Percentiles rank a stretch among this genome's conserved stretches.
These are phyloP conservation scores for Nepenthes gracilis DNA, from an alignment of 148 eudicot species.

Conservation along the genomic window DNA sequence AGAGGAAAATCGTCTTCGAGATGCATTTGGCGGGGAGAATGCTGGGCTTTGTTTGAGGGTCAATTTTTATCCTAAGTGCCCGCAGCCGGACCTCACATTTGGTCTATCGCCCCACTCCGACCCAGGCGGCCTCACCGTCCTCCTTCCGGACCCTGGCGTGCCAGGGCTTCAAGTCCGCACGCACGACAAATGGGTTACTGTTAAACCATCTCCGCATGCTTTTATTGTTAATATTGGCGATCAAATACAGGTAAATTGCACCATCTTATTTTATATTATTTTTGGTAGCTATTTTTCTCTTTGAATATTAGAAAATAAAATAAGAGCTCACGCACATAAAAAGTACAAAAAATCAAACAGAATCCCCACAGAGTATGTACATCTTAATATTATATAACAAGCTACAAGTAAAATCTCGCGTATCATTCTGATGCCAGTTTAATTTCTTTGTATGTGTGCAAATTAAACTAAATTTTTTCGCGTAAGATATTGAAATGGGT, in stretches of 20 bases:
- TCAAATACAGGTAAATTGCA: constrained; percentile 61
- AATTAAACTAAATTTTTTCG: no score
- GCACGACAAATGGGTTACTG: constrained; percentile 62
- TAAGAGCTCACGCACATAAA: no score
- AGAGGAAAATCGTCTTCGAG: constrained; percentile 43
- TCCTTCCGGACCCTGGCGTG: constrained; percentile 63
- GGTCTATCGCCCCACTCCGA: constrained; percentile 86
- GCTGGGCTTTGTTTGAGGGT: constrained; percentile 69
- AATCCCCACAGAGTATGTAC: no score
- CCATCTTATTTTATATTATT: background rate
- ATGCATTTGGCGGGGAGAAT: constrained; percentile 62
- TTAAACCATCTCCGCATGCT: constrained; percentile 71
- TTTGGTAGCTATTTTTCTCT: background rate
- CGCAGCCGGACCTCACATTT: constrained; percentile 86
- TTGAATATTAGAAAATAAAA: no score
- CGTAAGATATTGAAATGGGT: no score
- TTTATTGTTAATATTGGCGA: constrained; percentile 83
- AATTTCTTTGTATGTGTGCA: no score
- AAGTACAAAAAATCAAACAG: no score
- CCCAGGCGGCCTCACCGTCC: constrained; percentile 84
- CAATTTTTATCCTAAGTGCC: constrained; percentile 83
- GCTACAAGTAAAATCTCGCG: no score
- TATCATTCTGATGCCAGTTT: no score
- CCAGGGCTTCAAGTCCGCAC: constrained; percentile 75
- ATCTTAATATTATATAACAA: no score